Evolutionary conservation across 257 asterid species (phyloP).

Genomic region (Misopates orontium): DNA sequence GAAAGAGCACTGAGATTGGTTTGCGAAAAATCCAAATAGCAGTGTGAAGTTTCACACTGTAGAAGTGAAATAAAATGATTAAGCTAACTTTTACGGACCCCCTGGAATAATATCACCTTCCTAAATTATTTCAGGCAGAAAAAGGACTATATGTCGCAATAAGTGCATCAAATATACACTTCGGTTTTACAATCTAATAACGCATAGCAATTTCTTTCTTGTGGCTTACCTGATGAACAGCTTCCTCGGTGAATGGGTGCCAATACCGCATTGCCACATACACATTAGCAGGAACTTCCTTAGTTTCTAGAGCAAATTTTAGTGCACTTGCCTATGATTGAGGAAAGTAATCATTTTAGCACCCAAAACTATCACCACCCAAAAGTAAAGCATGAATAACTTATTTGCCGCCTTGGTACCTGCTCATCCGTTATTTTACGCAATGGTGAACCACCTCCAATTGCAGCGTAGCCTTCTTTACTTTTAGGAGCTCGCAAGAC

Average conservation of each 20-base stretch:
- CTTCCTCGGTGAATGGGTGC: conserved; percentile 99
- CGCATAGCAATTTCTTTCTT: neutral
- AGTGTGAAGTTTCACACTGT: no score
- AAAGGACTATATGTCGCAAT: no score
- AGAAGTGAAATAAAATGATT: no score
- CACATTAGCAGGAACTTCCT: conserved; percentile 66
- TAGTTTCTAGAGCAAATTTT: conserved; percentile 61
- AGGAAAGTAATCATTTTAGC: conserved; percentile 18
- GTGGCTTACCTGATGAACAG: conserved; percentile 68
- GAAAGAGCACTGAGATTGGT: neutral
- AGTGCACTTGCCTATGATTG: conserved; percentile 72
- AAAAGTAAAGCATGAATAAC: neutral
- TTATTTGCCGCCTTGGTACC: conserved; percentile 36
- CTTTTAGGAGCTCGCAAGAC: conserved; percentile 86
- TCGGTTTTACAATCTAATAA: neutral
- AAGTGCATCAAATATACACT: neutral
- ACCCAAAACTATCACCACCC: neutral
- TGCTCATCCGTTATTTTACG: conserved; percentile 90
- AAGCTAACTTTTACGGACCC: no score
- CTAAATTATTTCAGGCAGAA: no score
- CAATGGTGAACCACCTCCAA: conserved; percentile 98
- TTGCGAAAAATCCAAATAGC: no score
- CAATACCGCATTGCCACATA: conserved; percentile 98
- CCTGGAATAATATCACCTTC: no score
- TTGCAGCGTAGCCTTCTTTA: conserved; percentile 96